phyloP scores from a whole-genome alignment of 73 alveolate genomes.

The Paramecium sexaurelia region DNA sequence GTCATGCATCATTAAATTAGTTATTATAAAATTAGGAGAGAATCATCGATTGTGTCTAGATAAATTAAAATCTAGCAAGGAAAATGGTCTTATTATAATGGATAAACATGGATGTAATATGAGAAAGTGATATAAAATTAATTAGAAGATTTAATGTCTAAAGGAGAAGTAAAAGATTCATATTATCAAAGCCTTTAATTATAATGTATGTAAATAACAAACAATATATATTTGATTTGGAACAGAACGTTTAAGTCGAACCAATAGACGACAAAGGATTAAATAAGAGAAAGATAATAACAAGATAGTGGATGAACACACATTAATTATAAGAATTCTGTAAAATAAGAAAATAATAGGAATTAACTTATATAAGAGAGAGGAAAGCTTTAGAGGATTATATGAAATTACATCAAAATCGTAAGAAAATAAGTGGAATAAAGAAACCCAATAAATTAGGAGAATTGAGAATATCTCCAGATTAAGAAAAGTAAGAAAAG shows the following conservation, averaged over 20 bases:
- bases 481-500: not conserved
- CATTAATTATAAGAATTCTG: conserved; percentile 31
- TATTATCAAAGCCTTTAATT: not conserved
- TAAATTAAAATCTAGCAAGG: not conserved
- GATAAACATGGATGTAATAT: conserved; percentile 36
- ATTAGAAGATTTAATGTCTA: conserved; percentile 18
- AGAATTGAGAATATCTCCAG: conserved; percentile 1
- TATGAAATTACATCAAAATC: not conserved
- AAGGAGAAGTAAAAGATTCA: conserved; percentile 6
- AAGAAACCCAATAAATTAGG: not conserved
- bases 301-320: conserved; percentile 47
- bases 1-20: not conserved
- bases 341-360: not conserved
- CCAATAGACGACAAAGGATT: conserved; percentile 28
- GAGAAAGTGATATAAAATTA: conserved; percentile 28
- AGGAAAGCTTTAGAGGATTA: conserved; percentile 46
- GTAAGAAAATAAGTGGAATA: not conserved
- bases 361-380: conserved; percentile 29
- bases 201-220: conserved; percentile 21
- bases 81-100: conserved; percentile 51
- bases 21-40: conserved; percentile 35
- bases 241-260: conserved; percentile 28
- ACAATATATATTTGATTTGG: conserved; percentile 38
- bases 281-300: conserved; percentile 28
- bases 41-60: not conserved